Base-by-base conservation (phyloP, 371 early-diverging fungal genomes). In the Apophysomyces trapeziformis region DNA sequence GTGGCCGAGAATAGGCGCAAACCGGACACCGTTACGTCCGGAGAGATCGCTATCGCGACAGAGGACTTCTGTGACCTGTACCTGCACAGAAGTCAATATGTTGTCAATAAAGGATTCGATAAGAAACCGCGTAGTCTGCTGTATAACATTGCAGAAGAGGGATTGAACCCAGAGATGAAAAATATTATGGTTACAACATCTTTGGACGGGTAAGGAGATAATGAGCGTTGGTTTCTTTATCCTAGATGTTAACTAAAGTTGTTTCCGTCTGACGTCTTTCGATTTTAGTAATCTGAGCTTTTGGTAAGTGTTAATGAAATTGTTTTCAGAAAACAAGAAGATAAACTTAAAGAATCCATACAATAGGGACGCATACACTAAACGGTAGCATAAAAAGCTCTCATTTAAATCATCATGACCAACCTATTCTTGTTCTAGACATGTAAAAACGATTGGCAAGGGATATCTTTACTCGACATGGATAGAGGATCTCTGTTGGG, bases 401-500 rank as follows among this genome's bases (percentile, higher is more conserved):
- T 26, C 0, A 26, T 26, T 26, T 26, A 50, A 21, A 18, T n/a
- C 9, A 50, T 21, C 1, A 61, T 38, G 0, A n/a, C 43, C 12
- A 43, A 9, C 46, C 8, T 18, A 0, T 7, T 37, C 14, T 43
- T 21, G 13, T 41, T 47, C 38, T 43, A 69, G 66, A 60, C 65
- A 65, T 8, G 61, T 75, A n/a, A 77, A 70, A 32, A 66, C 70
- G 0, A 57, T 75, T 8, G 74, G 68, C 13, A 68, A 64, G 37
- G 67, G 68, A 6, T 54, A 60, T 2, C 37, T 76, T 3, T 71
- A 72, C 57, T 61, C 68, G 16, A 61, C 68, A 9, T 76, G 76
- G 74, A 68, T 76, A 44, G 79, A 79, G 35, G 79, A 76, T 38
- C 39, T 74, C 2, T 74, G 76, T 37, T 79, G 79, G 79, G 68